Conservation (phyloP, 1,284 basidiomycete species). For the Cutaneotrichosporon cyanovorans region DNA sequence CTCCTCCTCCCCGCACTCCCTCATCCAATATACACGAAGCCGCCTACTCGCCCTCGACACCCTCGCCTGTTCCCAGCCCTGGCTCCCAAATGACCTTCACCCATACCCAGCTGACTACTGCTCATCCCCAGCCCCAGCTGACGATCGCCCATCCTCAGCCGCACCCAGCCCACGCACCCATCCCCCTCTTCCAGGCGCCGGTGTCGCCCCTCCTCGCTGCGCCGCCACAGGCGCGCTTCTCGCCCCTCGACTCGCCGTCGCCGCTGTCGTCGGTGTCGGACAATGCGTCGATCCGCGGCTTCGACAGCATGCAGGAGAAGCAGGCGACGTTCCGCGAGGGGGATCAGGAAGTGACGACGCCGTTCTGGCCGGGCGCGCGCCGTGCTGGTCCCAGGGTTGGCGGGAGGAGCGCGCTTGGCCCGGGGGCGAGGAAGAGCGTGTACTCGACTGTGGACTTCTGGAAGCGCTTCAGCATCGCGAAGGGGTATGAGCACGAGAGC, state of each 20-base stretch:
- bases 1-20: too few relatives aligned
- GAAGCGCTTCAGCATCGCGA: slow-evolving; percentile 32
- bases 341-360: slow-evolving; percentile 33
- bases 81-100: slow-evolving; percentile 3
- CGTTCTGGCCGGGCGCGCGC: slow-evolving; percentile 25
- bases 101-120: not conserved
- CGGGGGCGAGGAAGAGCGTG: slow-evolving; percentile 2
- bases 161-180: not conserved
- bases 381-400: slow-evolving; percentile 9
- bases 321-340: slow-evolving; percentile 37
- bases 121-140: not conserved
- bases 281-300: slow-evolving; percentile 27
- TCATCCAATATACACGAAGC: too few relatives aligned
- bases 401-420: slow-evolving; percentile 5
- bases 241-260: slow-evolving; percentile 14
- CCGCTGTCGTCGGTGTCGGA: slow-evolving; percentile 1
- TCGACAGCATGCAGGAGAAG: slow-evolving; percentile 35
- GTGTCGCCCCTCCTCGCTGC: slow-evolving; percentile 31
- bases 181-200: slow-evolving; percentile 2
- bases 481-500: slow-evolving; percentile 12
- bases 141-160: not conserved
- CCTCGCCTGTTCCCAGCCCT: too few relatives aligned
- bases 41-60: too few relatives aligned
- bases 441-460: slow-evolving; percentile 34
- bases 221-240: slow-evolving; percentile 19